These are phyloP conservation scores for Puccinellia tenuiflora DNA, from an alignment of 176 grass and related monocot species.

Conservation along the genomic window DNA sequence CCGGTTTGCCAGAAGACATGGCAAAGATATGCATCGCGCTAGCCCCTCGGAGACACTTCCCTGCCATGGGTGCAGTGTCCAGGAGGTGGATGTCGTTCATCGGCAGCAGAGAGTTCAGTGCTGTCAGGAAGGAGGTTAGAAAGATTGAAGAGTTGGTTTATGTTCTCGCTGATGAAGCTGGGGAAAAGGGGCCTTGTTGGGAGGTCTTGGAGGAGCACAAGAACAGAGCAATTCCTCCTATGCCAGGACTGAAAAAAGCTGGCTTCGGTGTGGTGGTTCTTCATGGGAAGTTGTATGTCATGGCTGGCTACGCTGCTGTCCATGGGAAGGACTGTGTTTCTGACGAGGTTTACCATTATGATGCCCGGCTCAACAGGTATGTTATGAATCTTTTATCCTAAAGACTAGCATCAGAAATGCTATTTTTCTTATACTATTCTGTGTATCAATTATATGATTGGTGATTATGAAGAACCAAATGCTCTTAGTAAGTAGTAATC, in stretches of 20 bases:
- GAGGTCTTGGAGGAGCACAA: conserved; percentile 41
- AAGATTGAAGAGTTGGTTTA: conserved; percentile 62
- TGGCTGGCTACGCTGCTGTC: conserved; percentile 45
- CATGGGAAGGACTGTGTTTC: conserved; percentile 44
- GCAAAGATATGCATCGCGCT: conserved; percentile 59
- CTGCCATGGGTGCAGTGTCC: conserved; percentile 55
- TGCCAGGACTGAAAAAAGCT: conserved; percentile 42
- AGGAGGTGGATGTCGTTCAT: conserved; percentile 67
- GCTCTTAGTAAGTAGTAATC: neutral
- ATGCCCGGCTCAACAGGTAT: conserved; percentile 77
- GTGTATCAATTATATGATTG: neutral
- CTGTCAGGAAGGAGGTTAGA: conserved; percentile 43
- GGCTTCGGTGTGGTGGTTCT: conserved; percentile 65
- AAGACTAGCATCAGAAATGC: neutral
- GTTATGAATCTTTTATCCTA: neutral
- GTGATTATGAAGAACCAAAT: neutral
- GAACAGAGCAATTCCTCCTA: conserved; percentile 48
- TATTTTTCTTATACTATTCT: neutral
- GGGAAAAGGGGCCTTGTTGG: conserved; percentile 41
- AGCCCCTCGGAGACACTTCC: conserved; percentile 37
- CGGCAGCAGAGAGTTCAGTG: conserved; percentile 49
- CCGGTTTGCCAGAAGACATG: conserved; percentile 68
- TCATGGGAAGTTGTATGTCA: conserved; percentile 54
- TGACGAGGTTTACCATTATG: conserved; percentile 62
- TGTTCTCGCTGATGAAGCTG: conserved; percentile 38